phyloP scores from a whole-genome alignment of 2,329 filamentous ascomycete genomes.

The Aspergillus sp. region DNA sequence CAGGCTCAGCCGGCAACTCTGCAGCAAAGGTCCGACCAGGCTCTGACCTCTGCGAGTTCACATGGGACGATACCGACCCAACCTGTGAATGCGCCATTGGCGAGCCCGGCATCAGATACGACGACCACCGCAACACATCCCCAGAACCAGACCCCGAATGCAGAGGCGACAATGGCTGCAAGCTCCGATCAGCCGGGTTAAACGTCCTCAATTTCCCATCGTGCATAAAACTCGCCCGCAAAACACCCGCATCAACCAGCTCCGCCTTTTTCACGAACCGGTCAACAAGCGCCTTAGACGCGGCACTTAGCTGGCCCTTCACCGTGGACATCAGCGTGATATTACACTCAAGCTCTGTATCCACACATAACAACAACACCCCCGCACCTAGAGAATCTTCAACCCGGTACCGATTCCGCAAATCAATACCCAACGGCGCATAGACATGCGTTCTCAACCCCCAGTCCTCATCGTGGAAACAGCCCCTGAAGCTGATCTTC shows the following conservation, averaged over 20 bases:
- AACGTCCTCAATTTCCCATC: conserved; percentile 7
- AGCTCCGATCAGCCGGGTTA: conserved; percentile 2
- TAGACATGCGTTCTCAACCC: conserved; percentile 82
- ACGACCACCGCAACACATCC: not conserved
- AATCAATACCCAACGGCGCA: conserved; percentile 77
- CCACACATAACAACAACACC: conserved; percentile 80
- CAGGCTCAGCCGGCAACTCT: conserved; percentile 1
- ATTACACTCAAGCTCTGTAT: conserved; percentile 80
- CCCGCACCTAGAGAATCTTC: conserved; percentile 71
- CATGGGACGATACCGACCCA: not conserved
- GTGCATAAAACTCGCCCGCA: not conserved
- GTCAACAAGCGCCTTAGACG: conserved; percentile 69
- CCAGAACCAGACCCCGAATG: no score
- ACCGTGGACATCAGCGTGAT: conserved; percentile 74
- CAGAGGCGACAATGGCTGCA: not conserved
- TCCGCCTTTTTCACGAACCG: conserved; percentile 57
- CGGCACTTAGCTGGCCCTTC: conserved; percentile 76
- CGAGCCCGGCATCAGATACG: conserved; percentile 1
- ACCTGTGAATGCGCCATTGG: not conserved
- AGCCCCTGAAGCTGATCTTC: conserved; percentile 74
- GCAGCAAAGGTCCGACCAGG: not conserved
- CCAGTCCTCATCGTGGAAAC: conserved; percentile 71
- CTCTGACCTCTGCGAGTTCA: not conserved
- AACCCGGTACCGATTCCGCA: conserved; percentile 75
- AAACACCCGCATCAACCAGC: conserved; percentile 28